These are phyloP conservation scores for Ophiostoma ulmi DNA, from an alignment of 2,329 filamentous ascomycete species.

Conservation along the genomic window DNA sequence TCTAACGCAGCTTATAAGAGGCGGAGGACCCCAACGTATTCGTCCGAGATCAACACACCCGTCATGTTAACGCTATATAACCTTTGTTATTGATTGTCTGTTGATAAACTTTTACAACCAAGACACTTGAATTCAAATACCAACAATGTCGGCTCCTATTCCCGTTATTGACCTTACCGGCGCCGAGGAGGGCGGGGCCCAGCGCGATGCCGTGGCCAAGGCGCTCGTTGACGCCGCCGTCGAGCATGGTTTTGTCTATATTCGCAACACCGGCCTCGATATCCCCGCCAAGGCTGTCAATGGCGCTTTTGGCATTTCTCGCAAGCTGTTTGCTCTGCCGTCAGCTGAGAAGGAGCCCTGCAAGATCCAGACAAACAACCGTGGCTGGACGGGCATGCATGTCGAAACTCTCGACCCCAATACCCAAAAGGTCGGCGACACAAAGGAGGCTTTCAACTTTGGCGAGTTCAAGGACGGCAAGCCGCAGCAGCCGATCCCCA, in stretches of 20 bases:
- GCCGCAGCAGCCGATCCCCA: slow-evolving; percentile 71
- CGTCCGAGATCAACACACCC: neutral
- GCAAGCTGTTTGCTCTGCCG: slow-evolving; percentile 66
- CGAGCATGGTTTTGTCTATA: slow-evolving; percentile 83
- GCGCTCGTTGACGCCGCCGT: slow-evolving; percentile 74
- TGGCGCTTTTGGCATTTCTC: slow-evolving; percentile 65
- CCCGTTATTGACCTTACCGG: slow-evolving; percentile 78
- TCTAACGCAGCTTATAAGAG: neutral
- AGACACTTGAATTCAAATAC: neutral
- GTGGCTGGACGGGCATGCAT: slow-evolving; percentile 85
- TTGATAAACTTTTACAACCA: neutral
- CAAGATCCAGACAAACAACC: slow-evolving; percentile 73
- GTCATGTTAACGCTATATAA: neutral
- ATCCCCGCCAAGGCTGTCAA: slow-evolving; percentile 64
- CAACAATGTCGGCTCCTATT: slow-evolving; percentile 46
- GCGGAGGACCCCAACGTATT: neutral
- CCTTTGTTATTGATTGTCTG: neutral
- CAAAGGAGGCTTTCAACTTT: slow-evolving; percentile 96
- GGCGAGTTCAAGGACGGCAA: slow-evolving; percentile 66
- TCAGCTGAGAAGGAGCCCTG: slow-evolving; percentile 67
- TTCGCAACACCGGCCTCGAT: slow-evolving; percentile 66
- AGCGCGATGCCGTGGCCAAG: slow-evolving; percentile 49
- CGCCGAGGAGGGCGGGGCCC: slow-evolving; percentile 38
- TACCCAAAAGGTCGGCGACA: slow-evolving; percentile 74
- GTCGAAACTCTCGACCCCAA: slow-evolving; percentile 81